Evolutionary conservation across 192 early-diverging fungal species (phyloP), one percentile per base, ranked within the genome.

Genomic region (Jimgerdemannia flammicorona): DNA sequence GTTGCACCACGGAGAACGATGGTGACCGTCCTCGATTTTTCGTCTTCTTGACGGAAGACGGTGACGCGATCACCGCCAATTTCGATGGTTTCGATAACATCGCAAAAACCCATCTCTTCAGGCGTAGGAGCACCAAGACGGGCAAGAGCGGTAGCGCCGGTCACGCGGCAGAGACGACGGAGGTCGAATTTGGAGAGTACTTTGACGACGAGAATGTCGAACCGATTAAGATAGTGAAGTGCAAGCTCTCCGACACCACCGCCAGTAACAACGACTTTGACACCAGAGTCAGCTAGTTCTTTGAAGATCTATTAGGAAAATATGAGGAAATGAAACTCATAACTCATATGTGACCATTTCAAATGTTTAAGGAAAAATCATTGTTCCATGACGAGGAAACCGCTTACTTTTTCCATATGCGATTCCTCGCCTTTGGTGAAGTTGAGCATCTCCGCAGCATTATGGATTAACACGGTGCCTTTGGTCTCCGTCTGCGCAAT

Each of bases 91-190:
- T 97, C 95, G 40, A 99, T 93, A 83, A 98, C 87, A 74, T 99
- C 97, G 87, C 96, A 98, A 87, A 89, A 96, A 66, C 97, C 97
- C 92, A 98, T 95, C 77, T 99, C 97, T 88, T 99, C 97, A 39
- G 96, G 84, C 79, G 89, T 96, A 41, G 97, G 97, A 54, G 90
- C 94, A 80, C 97, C 93, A 19, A 99, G 83, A 73, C 97, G 93
- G 19, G 97, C 92, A 78, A 99, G 84, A 6, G 96, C 93, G 14
- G 93, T 96, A 43, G 96, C 97, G 3, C 96, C 96, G 66, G 92
- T 90, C 11, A 96, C 97, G 69, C 95, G 90, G 89, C 97, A 96
- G 74, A 99, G 79, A 65, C 97, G 90, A 44, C 97, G 92, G 79
- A 99, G 88, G 80, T 99, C 97, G 80, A 99, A 99, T 85, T 99